A percentile compares a stretch with the other conserved stretches of the same genome.
Conservation (phyloP, 2,329 filamentous ascomycete species). For the Grosmannia huntii region DNA sequence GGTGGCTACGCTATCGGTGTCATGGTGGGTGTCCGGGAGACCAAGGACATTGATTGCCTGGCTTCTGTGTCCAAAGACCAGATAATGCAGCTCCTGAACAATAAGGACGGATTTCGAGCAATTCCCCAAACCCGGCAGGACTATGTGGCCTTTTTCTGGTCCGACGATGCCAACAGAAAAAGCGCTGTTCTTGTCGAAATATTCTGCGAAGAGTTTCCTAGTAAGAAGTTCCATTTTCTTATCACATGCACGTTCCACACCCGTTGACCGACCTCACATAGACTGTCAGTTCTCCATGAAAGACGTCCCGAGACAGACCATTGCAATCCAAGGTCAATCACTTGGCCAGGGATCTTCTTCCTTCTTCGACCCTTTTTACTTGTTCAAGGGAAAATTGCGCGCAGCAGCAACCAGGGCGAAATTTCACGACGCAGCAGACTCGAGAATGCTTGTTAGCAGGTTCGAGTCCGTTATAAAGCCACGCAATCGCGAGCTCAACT, state of each 20-base stretch:
- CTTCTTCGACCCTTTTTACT: neutral
- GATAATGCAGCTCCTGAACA: neutral
- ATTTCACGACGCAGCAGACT: neutral
- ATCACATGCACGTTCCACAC: neutral
- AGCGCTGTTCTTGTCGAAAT: neutral
- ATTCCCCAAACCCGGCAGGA: neutral
- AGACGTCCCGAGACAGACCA: neutral
- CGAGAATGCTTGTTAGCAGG: neutral
- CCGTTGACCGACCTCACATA: neutral
- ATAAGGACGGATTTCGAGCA: neutral
- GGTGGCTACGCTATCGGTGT: too few relatives aligned
- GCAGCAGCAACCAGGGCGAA: neutral
- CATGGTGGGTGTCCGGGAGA: neutral
- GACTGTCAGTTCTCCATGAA: neutral
- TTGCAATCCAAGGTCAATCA: neutral
- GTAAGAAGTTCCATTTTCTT: neutral
- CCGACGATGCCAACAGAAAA: neutral
- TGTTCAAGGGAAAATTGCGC: conserved; percentile 2
- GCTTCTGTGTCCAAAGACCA: neutral
- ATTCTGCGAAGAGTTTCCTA: conserved; percentile 1
- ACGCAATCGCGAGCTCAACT: too few relatives aligned
- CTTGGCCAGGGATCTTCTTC: neutral
- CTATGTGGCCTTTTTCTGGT: conserved; percentile 2
- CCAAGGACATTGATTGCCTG: conserved; percentile 2
- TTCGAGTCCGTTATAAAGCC: neutral